Evolutionary conservation across 176 grass and related monocot species (phyloP).

Genomic region (Triticum monococcum): DNA sequence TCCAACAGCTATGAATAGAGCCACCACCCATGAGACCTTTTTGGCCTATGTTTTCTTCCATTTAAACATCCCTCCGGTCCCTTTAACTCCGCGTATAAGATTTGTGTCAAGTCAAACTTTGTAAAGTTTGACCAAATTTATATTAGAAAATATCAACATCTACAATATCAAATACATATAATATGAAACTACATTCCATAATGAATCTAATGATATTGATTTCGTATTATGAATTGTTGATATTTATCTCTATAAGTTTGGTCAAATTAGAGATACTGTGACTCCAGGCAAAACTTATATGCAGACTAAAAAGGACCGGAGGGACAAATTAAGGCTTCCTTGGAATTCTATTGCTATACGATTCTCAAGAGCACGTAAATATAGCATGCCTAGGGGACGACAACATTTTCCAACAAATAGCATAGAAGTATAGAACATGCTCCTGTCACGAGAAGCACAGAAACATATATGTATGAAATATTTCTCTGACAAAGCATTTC

Average conservation of each 20-base stretch:
- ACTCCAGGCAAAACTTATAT: too few species aligned
- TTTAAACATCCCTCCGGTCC: neutral
- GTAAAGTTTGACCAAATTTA: too few species aligned
- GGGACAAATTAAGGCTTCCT: neutral
- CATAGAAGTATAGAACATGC: neutral
- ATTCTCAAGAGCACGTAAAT: neutral
- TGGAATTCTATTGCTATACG: neutral
- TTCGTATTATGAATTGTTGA: too few species aligned
- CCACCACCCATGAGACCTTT: neutral
- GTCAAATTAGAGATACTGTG: too few species aligned
- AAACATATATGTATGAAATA: neutral
- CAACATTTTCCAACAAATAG: neutral
- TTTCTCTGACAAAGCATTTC: slow-evolving; percentile 6
- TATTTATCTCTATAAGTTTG: too few species aligned
- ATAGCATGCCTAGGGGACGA: neutral
- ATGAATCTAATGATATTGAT: too few species aligned
- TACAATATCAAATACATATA: too few species aligned
- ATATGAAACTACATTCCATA: too few species aligned
- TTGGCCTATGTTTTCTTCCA: neutral
- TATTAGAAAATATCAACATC: too few species aligned
- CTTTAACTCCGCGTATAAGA: too few species aligned
- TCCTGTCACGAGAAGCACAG: neutral
- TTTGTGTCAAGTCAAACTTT: too few species aligned
- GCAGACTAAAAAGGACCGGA: too few species aligned
- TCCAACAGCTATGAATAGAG: neutral